These are phyloP conservation scores for Penicillium psychrofluorescens DNA, from an alignment of 495 filamentous ascomycete species.

Conservation along the genomic window DNA sequence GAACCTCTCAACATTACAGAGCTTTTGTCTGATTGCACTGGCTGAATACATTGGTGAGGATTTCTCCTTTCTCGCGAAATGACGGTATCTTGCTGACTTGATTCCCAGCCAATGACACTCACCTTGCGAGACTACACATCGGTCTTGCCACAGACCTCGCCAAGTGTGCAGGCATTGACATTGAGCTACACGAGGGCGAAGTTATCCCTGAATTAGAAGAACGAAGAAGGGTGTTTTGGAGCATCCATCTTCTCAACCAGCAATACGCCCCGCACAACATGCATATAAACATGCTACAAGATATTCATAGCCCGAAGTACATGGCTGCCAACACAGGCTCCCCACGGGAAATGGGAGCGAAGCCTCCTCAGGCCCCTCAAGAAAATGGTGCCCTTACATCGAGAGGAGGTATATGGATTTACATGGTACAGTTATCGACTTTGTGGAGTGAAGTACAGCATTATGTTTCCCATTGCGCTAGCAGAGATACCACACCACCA, in stretches of 20 bases:
- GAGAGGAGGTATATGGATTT: constrained; percentile 34
- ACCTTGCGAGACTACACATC: constrained; percentile 15
- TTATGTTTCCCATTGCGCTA: constrained; percentile 31
- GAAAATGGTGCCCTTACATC: constrained; percentile 20
- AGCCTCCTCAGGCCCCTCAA: constrained; percentile 17
- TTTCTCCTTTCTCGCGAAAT: too few species aligned
- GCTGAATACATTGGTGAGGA: constrained; percentile 31
- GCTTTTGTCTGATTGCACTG: constrained; percentile 31
- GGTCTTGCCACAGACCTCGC: constrained; percentile 20
- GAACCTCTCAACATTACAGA: constrained; percentile 32
- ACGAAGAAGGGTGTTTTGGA: constrained; percentile 35
- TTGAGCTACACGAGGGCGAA: constrained; percentile 20
- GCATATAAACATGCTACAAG: constrained; percentile 23
- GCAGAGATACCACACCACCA: constrained; percentile 28
- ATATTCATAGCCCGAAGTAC: constrained; percentile 23
- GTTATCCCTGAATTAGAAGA: constrained; percentile 19
- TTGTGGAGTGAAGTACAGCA: constrained; percentile 34
- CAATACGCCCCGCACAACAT: constrained; percentile 29
- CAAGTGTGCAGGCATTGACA: constrained; percentile 29
- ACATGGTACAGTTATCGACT: constrained; percentile 28
- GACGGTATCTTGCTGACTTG: background rate
- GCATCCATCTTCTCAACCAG: constrained; percentile 34
- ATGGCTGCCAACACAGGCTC: constrained; percentile 8
- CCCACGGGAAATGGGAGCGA: constrained; percentile 7
- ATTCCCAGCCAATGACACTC: constrained; percentile 15